Conservation (phyloP, 768 basidiomycete genomes). For the Botryobasidium botryosum region DNA sequence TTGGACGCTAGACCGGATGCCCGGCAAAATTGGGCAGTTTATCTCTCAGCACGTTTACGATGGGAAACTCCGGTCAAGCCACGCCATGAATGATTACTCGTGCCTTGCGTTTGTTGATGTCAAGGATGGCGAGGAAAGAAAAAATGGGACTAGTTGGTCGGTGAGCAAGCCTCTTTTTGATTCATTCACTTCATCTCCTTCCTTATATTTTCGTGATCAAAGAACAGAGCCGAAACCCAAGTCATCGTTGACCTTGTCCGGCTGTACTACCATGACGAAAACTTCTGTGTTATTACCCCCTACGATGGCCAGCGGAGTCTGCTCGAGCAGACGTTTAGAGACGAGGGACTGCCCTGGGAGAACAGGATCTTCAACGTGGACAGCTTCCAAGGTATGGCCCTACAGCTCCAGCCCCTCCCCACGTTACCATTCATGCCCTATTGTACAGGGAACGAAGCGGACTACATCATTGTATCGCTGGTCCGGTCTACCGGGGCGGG, state of each 20-base stretch:
- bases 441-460: constrained; percentile 65
- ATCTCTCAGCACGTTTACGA: constrained; percentile 56
- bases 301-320: constrained; percentile 54
- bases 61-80: constrained; percentile 35
- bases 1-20: constrained; percentile 52
- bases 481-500: constrained; percentile 34
- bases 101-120: constrained; percentile 51
- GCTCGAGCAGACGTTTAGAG: constrained; percentile 43
- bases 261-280: constrained; percentile 33
- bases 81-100: constrained; percentile 26
- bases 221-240: constrained; percentile 50
- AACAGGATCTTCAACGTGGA: constrained; percentile 58
- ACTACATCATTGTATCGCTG: constrained; percentile 55
- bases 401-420: too few species aligned
- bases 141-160: constrained; percentile 28
- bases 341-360: constrained; percentile 32
- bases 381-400: constrained; percentile 56
- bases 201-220: not conserved
- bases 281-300: constrained; percentile 58
- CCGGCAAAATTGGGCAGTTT: constrained; percentile 55
- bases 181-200: too few species aligned
- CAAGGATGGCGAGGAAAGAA: constrained; percentile 24
- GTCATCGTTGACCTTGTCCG: constrained; percentile 40
- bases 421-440: too few species aligned
- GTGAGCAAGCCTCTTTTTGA: constrained; percentile 22